phyloP scores from a whole-genome alignment of 108 stramenopile genomes.

The Chaetoceros tenuissimus region DNA sequence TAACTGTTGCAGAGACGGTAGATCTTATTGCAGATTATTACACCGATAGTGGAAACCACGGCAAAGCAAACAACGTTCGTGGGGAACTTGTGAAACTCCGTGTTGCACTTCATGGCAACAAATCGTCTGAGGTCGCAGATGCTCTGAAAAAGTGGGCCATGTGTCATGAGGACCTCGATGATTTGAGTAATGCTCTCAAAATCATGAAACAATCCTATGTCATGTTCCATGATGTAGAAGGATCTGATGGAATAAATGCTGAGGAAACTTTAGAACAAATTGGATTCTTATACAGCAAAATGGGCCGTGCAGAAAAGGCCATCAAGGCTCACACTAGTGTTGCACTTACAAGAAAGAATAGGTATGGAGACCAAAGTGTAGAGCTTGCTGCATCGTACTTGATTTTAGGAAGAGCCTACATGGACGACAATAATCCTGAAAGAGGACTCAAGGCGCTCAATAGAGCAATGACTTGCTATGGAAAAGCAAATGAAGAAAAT shows the following conservation, averaged over 20 bases:
- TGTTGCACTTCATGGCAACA: conserved; percentile 38
- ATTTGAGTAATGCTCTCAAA: conserved; percentile 42
- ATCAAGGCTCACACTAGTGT: conserved; percentile 49
- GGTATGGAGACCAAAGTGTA: background rate
- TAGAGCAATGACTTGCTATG: background rate
- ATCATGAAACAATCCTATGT: conserved; percentile 53
- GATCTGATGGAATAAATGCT: conserved; percentile 32
- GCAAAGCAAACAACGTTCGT: conserved; percentile 43
- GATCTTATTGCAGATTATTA: conserved; percentile 49
- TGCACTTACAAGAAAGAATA: background rate
- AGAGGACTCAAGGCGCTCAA: background rate
- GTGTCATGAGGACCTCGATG: conserved; percentile 46
- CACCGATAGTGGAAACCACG: conserved; percentile 40
- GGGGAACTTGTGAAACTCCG: conserved; percentile 56
- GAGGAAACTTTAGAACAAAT: conserved; percentile 36
- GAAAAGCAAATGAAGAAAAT: background rate
- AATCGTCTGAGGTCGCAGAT: conserved; percentile 34
- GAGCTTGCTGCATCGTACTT: background rate
- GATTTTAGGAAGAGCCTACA: background rate
- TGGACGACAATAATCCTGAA: background rate
- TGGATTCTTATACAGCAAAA: conserved; percentile 35
- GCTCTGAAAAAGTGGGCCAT: conserved; percentile 36
- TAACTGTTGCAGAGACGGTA: conserved; percentile 38
- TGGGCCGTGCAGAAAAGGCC: conserved; percentile 39
- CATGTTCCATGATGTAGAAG: conserved; percentile 35